Conservation (phyloP, 257 asterid genomes). For the Echium plantagineum region DNA sequence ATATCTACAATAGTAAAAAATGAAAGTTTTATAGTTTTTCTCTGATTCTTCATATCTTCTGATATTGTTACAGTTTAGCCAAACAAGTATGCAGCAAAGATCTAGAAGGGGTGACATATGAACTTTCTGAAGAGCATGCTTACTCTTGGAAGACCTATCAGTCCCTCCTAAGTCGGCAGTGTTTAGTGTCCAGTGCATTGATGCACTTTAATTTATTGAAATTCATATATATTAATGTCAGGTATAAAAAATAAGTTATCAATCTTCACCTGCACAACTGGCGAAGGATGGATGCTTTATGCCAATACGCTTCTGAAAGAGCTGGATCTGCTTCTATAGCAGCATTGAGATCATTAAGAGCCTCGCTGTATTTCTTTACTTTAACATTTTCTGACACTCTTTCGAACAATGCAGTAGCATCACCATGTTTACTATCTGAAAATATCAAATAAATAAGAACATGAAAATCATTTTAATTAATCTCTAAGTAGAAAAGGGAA, state of each 20-base stretch:
- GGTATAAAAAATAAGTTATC: not conserved
- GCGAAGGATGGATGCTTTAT: slow-evolving; percentile 70
- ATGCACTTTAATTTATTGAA: too few species aligned
- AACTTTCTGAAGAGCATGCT: too few species aligned
- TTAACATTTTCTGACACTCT: slow-evolving; percentile 64
- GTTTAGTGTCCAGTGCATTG: too few species aligned
- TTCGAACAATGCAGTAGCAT: slow-evolving; percentile 61
- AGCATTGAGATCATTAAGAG: slow-evolving; percentile 70
- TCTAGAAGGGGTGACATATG: too few species aligned
- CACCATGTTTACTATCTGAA: slow-evolving; percentile 62
- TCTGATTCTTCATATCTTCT: too few species aligned
- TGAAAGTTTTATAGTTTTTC: too few species aligned
- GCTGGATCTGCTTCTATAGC: slow-evolving; percentile 84
- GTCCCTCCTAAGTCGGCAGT: too few species aligned
- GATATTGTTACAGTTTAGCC: too few species aligned
- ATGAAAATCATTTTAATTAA: not conserved
- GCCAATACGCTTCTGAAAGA: slow-evolving; percentile 72
- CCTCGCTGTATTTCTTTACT: slow-evolving; percentile 78
- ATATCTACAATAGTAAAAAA: too few species aligned
- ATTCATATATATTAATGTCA: too few species aligned
- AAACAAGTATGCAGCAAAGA: not conserved
- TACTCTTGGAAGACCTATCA: too few species aligned
- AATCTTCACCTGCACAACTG: slow-evolving; percentile 60
- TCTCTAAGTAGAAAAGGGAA: not conserved
- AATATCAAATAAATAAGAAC: slow-evolving; percentile 1